phyloP scores from a whole-genome alignment of 768 basidiomycete genomes.

The Gautieria morchelliformis region DNA sequence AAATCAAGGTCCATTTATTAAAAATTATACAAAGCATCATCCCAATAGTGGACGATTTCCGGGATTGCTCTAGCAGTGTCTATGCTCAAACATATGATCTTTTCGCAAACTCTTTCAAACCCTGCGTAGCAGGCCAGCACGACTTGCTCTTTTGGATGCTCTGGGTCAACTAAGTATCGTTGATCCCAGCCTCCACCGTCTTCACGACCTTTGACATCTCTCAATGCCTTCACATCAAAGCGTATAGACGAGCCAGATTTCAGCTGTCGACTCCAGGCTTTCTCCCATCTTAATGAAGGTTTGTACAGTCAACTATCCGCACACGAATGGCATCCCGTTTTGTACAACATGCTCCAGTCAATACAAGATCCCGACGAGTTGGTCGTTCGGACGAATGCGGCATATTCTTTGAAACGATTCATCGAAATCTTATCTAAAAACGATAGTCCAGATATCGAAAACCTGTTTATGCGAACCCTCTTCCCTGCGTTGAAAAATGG shows the following conservation, averaged over 20 bases:
- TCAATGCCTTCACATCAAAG: constrained; percentile 81
- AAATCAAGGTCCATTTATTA: constrained; percentile 74
- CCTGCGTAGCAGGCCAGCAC: constrained; percentile 59
- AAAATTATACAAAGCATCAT: constrained; percentile 59
- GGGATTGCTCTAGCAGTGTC: constrained; percentile 31
- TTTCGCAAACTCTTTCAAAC: constrained; percentile 74
- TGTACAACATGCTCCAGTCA: constrained; percentile 77
- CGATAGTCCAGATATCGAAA: constrained; percentile 28
- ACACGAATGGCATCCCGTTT: constrained; percentile 68
- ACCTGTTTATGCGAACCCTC: constrained; percentile 52
- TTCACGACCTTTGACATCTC: constrained; percentile 50
- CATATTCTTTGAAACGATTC: constrained; percentile 68
- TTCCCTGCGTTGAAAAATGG: constrained; percentile 75
- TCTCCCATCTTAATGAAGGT: constrained; percentile 62
- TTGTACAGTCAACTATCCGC: constrained; percentile 37
- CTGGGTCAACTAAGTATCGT: constrained; percentile 43
- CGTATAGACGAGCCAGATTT: constrained; percentile 91
- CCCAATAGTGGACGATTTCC: constrained; percentile 54
- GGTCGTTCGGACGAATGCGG: constrained; percentile 74
- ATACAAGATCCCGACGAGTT: constrained; percentile 87
- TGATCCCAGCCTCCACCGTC: constrained; percentile 28
- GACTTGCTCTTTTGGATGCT: constrained; percentile 57
- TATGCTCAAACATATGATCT: constrained; percentile 50
- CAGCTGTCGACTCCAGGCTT: constrained; percentile 71
- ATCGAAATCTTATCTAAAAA: constrained; percentile 44